A percentile compares a stretch with the other conserved stretches of the same genome.
Evolutionary conservation across 2,329 filamentous ascomycete genomes (phyloP).

Genomic region (Colletotrichum sp.): DNA sequence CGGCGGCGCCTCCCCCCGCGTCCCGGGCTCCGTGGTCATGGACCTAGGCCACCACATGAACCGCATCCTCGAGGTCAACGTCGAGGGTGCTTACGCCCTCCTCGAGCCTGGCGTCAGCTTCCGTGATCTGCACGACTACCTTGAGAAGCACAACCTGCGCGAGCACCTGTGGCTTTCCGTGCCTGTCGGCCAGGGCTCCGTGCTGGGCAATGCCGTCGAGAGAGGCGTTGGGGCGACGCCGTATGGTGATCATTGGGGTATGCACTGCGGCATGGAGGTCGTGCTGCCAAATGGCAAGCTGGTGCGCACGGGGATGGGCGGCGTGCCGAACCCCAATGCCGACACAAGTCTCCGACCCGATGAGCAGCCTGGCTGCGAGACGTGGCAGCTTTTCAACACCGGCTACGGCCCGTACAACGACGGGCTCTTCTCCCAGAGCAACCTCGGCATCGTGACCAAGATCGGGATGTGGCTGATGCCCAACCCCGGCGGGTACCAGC

Average conservation of each 20-base stretch:
- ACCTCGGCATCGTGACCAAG: conserved; percentile 56
- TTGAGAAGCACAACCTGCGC: conserved; percentile 36
- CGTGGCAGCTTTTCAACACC: conserved; percentile 46
- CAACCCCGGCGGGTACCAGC: conserved; percentile 51
- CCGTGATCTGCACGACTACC: conserved; percentile 34
- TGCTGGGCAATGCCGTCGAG: conserved; percentile 51
- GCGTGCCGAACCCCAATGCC: conserved; percentile 19
- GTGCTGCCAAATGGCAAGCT: conserved; percentile 46
- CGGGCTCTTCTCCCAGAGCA: conserved; percentile 53
- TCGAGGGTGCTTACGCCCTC: conserved; percentile 40
- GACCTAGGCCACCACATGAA: conserved; percentile 47
- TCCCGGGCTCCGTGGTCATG: conserved; percentile 44
- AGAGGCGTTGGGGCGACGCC: conserved; percentile 51
- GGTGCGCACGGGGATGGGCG: conserved; percentile 44
- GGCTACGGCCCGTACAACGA: conserved; percentile 42
- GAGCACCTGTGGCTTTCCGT: conserved; percentile 47
- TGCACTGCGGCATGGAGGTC: conserved; percentile 46
- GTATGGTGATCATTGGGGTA: conserved; percentile 46
- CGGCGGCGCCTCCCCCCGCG: conserved; percentile 45
- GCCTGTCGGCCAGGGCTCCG: conserved; percentile 46
- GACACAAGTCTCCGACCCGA: conserved; percentile 4
- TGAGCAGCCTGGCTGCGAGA: conserved; percentile 36
- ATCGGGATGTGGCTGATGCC: conserved; percentile 59
- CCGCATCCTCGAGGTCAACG: conserved; percentile 40
- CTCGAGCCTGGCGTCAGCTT: conserved; percentile 48